Percentiles rank a stretch among this genome's conserved stretches.
Conservation (phyloP, 1,284 basidiomycete genomes). For the Polyporus tsugae region DNA sequence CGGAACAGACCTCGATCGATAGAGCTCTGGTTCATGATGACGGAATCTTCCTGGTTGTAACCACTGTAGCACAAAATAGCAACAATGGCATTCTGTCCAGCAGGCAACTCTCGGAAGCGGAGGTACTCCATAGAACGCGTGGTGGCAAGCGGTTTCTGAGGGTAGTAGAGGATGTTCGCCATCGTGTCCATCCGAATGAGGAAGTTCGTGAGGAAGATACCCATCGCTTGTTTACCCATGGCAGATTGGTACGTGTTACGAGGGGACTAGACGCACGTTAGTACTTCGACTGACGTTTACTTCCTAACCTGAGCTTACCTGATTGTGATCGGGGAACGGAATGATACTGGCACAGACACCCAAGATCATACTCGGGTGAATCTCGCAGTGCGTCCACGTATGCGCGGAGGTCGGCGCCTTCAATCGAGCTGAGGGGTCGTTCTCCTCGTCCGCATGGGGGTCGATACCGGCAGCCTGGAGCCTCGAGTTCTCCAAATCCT, state of each 20-base stretch:
- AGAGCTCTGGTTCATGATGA: slow-evolving; percentile 99
- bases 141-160: slow-evolving; percentile 98
- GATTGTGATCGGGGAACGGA: slow-evolving; percentile 99
- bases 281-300: slow-evolving; percentile 4
- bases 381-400: slow-evolving; percentile 99
- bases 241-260: slow-evolving; percentile 99
- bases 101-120: slow-evolving; percentile 96
- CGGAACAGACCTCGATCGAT: slow-evolving; percentile 98
- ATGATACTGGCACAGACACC: slow-evolving; percentile 99
- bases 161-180: slow-evolving; percentile 98
- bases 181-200: slow-evolving; percentile 98
- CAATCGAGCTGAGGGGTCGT: slow-evolving; percentile 89
- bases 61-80: slow-evolving; percentile 99
- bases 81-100: slow-evolving; percentile 98
- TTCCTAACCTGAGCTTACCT: slow-evolving; percentile 59
- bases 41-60: slow-evolving; percentile 99
- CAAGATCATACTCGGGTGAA: slow-evolving; percentile 99
- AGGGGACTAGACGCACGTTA: slow-evolving; percentile 73
- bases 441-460: slow-evolving; percentile 65
- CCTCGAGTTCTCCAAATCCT: slow-evolving; percentile 90
- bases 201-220: slow-evolving; percentile 97
- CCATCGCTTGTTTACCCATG: slow-evolving; percentile 99
- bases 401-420: slow-evolving; percentile 85
- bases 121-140: slow-evolving; percentile 99
- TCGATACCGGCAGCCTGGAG: slow-evolving; percentile 71